These are phyloP conservation scores for Eucalyptus shirleyi DNA, from an alignment of 345 rosid species.

Conservation along the genomic window DNA sequence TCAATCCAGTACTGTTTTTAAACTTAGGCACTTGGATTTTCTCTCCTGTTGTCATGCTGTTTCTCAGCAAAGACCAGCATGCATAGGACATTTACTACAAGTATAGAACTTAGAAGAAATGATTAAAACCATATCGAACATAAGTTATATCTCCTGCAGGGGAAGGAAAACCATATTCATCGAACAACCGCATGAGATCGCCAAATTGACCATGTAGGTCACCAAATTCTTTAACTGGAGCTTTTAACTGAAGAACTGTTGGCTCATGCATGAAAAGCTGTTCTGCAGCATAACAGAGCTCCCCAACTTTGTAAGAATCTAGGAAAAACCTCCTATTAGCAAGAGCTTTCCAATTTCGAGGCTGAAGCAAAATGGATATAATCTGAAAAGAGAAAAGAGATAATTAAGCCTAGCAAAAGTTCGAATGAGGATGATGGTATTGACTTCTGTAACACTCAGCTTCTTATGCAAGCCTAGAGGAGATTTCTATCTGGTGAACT, in stretches of 20 bases:
- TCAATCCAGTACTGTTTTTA: neutral
- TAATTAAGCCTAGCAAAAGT: neutral
- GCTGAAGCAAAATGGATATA: slow-evolving; percentile 77
- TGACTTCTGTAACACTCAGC: slow-evolving; percentile 18
- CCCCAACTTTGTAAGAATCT: slow-evolving; percentile 96
- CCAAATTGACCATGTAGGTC: slow-evolving; percentile 99
- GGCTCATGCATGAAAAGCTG: slow-evolving; percentile 96
- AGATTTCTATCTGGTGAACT: slow-evolving; percentile 62
- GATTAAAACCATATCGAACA: slow-evolving; percentile 2
- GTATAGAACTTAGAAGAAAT: neutral
- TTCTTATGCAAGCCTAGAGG: slow-evolving; percentile 95
- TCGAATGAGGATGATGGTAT: neutral
- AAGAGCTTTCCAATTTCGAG: slow-evolving; percentile 96
- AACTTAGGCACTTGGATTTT: neutral
- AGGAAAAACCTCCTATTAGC: slow-evolving; percentile 79
- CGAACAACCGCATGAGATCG: slow-evolving; percentile 90
- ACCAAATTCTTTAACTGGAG: slow-evolving; percentile 89
- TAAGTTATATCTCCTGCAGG: slow-evolving; percentile 95
- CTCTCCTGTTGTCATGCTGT: neutral
- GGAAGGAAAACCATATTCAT: slow-evolving; percentile 98
- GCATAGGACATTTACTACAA: neutral
- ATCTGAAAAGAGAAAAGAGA: slow-evolving; percentile 35
- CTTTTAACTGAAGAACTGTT: slow-evolving; percentile 86
- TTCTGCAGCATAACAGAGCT: slow-evolving; percentile 96
- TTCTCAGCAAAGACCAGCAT: neutral